Evolutionary conservation across 805 yeast genomes (phyloP), one percentile per base, ranked within the genome.

Genomic region (Zygotorulaspora florentina): DNA sequence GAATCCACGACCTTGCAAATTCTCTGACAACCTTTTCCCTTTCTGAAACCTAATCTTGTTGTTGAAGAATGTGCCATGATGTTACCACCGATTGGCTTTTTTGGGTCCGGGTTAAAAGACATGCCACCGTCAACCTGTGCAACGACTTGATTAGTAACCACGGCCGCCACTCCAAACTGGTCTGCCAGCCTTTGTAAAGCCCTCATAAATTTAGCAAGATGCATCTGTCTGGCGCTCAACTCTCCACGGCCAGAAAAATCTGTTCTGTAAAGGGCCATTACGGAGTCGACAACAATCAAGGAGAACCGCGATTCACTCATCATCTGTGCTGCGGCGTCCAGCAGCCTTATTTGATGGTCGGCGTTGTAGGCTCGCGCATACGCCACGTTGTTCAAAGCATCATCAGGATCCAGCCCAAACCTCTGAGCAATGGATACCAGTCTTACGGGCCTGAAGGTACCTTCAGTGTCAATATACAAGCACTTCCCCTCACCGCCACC

Each of bases 401-500:
- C 96, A 58, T 85, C 89, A 16, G 93, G 95, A 55, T 87, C 87
- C 47, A 93, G 74, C 0, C 96, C 96, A 62, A 85, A 93, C 56
- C 99, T 74, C 62, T 83, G 83, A 2, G 96, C 96, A 54, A 93
- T 89, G 0, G 96, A 83, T 8, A 87, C 85, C 55, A 93, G 73
- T 57, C 99, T 77, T 36, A 83, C 84, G 1, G 98, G 97, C 62
- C 99, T 77, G 65, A 93, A 93, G 1, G 99, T 93, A 15, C 97
- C 96, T 64, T 91, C 99, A 0, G 98, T 91, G 61, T 93, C 99
- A 50, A 93, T 90, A 63, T 87, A 93, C 45, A 93, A 72, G 66
- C 97, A 91, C 67, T 93, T 89, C 28, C 99, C 99, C 70, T 93
- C 99, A 42, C 96, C 99, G 50, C 99, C 99, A 34, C 97, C 97